Evolutionary conservation across 2,329 filamentous ascomycete species (phyloP).

Genomic region (Sporothrix brunneoviolacea): DNA sequence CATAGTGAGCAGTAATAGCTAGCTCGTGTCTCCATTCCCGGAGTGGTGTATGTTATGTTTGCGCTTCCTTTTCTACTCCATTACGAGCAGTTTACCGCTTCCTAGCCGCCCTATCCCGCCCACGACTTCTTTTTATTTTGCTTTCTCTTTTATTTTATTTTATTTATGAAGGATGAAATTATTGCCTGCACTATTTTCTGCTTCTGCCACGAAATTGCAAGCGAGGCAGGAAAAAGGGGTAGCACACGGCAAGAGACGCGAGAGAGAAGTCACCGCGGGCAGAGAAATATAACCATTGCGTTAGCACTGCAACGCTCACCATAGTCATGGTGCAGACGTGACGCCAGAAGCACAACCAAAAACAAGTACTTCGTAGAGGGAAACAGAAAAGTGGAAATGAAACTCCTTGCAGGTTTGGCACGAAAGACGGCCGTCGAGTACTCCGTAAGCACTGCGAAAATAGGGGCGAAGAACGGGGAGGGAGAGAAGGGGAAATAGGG

Average conservation of each 20-base stretch:
- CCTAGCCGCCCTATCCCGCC: not conserved
- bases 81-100: no score
- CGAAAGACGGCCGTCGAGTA: not conserved
- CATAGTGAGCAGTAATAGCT: not conserved
- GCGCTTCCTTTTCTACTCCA: no score
- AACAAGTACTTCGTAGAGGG: not conserved
- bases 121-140: not conserved
- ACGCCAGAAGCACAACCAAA: not conserved
- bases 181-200: no score
- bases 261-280: no score
- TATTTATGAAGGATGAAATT: no score
- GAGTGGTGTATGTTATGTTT: no score
- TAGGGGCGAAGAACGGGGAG: not conserved
- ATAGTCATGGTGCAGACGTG: not conserved
- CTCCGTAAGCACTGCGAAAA: not conserved
- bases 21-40: not conserved
- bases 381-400: not conserved
- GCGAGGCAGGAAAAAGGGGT: not conserved
- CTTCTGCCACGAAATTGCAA: not conserved
- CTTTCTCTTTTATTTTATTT: not conserved
- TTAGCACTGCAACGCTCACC: not conserved
- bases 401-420: not conserved
- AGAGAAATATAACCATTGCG: not conserved
- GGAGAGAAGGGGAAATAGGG: not conserved
- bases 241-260: not conserved